These are phyloP conservation scores for Cladosporium sp. DNA, from an alignment of 2,329 filamentous ascomycete species.

Conservation along the genomic window DNA sequence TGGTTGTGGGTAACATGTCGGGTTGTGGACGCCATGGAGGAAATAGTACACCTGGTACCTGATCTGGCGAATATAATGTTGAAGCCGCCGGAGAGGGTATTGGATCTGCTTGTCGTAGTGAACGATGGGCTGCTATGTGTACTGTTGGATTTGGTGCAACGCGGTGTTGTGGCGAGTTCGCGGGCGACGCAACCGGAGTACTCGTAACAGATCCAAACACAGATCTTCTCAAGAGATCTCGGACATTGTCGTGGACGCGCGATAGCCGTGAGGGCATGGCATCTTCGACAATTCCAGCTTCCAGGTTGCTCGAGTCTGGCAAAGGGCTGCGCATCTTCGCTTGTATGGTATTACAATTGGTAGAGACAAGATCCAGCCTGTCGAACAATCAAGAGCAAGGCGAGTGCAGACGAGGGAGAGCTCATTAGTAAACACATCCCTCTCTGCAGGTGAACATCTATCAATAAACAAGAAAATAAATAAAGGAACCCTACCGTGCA, in stretches of 20 bases:
- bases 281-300: slow-evolving; percentile 40
- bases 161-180: neutral
- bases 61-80: neutral
- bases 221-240: slow-evolving; percentile 36
- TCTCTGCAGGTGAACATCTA: neutral
- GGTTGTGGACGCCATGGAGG: slow-evolving; percentile 29
- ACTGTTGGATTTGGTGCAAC: neutral
- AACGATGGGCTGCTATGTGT: neutral
- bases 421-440: neutral
- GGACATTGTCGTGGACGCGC: slow-evolving; percentile 39
- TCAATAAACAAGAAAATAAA: neutral
- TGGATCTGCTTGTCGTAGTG: slow-evolving; percentile 3
- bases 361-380: neutral
- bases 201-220: slow-evolving; percentile 28
- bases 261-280: slow-evolving; percentile 30
- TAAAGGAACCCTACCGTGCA: neutral
- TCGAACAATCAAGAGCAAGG: neutral
- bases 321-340: slow-evolving; percentile 19
- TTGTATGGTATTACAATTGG: neutral
- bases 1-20: slow-evolving; percentile 22
- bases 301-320: slow-evolving; percentile 26
- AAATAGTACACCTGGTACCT: slow-evolving; percentile 25
- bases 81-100: slow-evolving; percentile 18
- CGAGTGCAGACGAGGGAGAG: neutral
- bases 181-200: slow-evolving; percentile 17